Evolutionary conservation across 768 basidiomycete species (phyloP), one percentile per base, ranked within the genome.

Genomic region (Cystofilobasidium capitatum): DNA sequence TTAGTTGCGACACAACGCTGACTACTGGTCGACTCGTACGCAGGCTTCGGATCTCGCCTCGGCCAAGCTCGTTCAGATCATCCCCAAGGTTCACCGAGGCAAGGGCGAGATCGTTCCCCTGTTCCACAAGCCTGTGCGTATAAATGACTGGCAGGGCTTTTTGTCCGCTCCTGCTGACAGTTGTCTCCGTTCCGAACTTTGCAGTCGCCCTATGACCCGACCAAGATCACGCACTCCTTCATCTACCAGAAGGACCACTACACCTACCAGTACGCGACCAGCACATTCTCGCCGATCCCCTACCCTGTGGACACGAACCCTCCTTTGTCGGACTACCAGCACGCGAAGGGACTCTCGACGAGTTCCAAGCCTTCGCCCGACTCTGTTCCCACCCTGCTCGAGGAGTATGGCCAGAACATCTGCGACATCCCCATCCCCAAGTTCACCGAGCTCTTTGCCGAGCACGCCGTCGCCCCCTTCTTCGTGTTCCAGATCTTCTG

Each of bases 401-500:
- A 80, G 9, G 80, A 92, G 26, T 99, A 90, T 74, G 96, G 94
- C 65, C 84, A 85, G 72, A 99, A 99, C 78, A 88, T 90, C 74
- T 98, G 97, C 79, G 85, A 96, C 75, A 97, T 99, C 70, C 96
- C 96, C 2, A 89, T 99, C 47, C 96, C 96, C 9, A 88, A 88
- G 0, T 99, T 99, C 75, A 82, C 83, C 13, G 89, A 91, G 71
- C 83, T 99, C 40, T 97, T 99, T 72, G 82, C 80, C 29, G 96
- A 99, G 79, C 96, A 99, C 74, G 92, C 94, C 1, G 93, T 92
- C 6, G 96, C 96, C 0, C 96, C 96, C 0, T 99, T 99, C 83
- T 99, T 99, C 77, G 96, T 99, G 33, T 99, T 99, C 79, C 96
- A 99, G 78, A 79, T 98, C 22, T 98, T 99, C 79, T 98, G 96